These are phyloP conservation scores for Chlamydomonas applanata DNA, from an alignment of 139 green algal genomes.

Conservation along the genomic window DNA sequence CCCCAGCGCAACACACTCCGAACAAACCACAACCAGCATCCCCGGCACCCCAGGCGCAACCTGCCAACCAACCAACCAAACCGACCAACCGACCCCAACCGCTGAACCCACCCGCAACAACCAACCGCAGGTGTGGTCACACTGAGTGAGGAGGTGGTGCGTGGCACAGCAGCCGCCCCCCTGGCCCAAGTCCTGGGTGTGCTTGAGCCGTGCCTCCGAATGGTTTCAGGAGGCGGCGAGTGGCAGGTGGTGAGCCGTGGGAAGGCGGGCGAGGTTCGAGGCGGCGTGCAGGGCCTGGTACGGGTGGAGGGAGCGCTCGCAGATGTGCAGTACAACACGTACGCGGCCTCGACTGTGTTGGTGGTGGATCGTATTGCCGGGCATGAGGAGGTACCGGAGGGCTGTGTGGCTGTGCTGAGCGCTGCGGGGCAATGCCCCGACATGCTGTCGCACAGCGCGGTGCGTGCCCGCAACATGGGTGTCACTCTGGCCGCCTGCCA, in stretches of 20 bases:
- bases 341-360: conserved; percentile 62
- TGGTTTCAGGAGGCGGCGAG: conserved; percentile 5
- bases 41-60: no score
- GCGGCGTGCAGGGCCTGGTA: conserved; percentile 21
- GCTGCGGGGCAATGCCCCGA: conserved; percentile 55
- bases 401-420: conserved; percentile 43
- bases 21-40: no score
- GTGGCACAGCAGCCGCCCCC: conserved; percentile 52
- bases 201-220: conserved; percentile 49
- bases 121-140: conserved; percentile 27
- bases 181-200: conserved; percentile 62
- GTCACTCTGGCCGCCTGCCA: conserved; percentile 51
- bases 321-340: conserved; percentile 47
- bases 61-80: no score
- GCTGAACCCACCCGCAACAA: conserved; percentile 5
- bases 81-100: no score
- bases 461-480: conserved; percentile 85
- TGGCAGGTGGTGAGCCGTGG: conserved; percentile 64
- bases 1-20: no score
- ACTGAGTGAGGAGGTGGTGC: conserved; percentile 62
- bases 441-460: conserved; percentile 84
- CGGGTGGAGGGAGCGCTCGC: conserved; percentile 43
- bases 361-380: conserved; percentile 61
- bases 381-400: conserved; percentile 44
- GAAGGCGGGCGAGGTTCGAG: neutral